Conservation (phyloP, 768 basidiomycete genomes). For the Kwoniella sp. region DNA sequence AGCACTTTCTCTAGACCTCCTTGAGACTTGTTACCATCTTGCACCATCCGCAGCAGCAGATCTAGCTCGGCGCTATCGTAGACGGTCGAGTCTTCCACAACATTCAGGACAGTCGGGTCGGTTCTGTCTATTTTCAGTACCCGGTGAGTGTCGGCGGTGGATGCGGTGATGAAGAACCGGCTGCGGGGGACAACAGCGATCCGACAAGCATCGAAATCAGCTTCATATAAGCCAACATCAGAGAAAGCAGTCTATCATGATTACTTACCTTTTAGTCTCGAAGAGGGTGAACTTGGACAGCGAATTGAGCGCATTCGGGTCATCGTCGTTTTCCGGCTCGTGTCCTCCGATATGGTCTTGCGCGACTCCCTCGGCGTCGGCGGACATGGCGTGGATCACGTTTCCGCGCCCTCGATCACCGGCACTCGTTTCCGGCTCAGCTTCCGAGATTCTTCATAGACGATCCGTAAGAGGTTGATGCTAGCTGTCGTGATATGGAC, state of each 20-base stretch:
- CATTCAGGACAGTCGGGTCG: constrained; percentile 69
- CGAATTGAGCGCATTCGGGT: constrained; percentile 29
- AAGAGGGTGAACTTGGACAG: constrained; percentile 67
- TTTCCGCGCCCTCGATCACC: too few relatives aligned
- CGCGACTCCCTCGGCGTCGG: not conserved
- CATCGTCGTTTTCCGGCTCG: constrained; percentile 23
- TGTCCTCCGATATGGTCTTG: not conserved
- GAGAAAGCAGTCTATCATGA: not conserved
- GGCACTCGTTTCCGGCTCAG: too few relatives aligned
- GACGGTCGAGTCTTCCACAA: constrained; percentile 83
- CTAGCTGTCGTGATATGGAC: too few relatives aligned
- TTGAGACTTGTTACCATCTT: constrained; percentile 85
- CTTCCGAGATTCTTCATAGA: too few relatives aligned
- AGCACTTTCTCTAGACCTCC: constrained; percentile 81
- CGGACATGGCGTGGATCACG: not conserved
- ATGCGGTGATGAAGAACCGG: constrained; percentile 89
- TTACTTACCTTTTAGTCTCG: constrained; percentile 70
- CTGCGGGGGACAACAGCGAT: constrained; percentile 25
- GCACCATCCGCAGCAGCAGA: constrained; percentile 88
- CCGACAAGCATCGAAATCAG: constrained; percentile 1
- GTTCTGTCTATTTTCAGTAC: constrained; percentile 94
- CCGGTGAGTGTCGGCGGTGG: constrained; percentile 81
- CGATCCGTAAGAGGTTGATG: too few relatives aligned
- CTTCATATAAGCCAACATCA: too few relatives aligned
- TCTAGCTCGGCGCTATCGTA: constrained; percentile 90